Evolutionary conservation across 768 basidiomycete species (phyloP).

Genomic region (Rhodotorula sphaerocarpa): DNA sequence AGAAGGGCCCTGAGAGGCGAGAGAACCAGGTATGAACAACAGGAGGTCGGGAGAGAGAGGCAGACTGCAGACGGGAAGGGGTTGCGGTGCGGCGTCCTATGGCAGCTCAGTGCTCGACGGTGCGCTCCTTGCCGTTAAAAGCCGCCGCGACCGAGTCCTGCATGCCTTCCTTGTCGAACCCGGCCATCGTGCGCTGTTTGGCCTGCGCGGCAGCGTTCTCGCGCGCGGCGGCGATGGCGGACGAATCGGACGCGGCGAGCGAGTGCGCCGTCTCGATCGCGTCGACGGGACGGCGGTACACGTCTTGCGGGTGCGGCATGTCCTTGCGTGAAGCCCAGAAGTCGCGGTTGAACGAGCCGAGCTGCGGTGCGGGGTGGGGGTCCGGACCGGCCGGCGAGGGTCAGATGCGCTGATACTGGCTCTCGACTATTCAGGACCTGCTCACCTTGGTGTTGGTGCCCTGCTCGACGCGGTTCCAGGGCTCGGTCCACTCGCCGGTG

Average conservation of each 20-base stretch:
- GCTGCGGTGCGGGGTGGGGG: not conserved
- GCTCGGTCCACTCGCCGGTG: too few relatives aligned
- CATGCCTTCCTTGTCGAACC: not conserved
- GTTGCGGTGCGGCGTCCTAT: too few relatives aligned
- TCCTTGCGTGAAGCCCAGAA: slow-evolving; percentile 7
- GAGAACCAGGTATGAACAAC: too few relatives aligned
- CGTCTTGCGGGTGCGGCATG: not conserved
- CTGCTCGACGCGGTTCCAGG: slow-evolving; percentile 3
- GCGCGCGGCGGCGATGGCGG: not conserved
- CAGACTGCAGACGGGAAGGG: too few relatives aligned
- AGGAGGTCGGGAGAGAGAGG: too few relatives aligned
- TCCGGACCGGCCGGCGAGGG: not conserved
- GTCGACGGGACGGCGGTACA: not conserved
- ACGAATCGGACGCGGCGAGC: not conserved
- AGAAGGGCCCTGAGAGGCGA: too few relatives aligned
- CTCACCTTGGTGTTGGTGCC: slow-evolving; percentile 2
- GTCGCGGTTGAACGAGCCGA: not conserved
- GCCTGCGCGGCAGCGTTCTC: not conserved
- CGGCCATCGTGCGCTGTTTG: not conserved
- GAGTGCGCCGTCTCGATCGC: not conserved
- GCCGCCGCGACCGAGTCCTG: not conserved
- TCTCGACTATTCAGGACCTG: too few relatives aligned
- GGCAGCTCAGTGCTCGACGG: not conserved
- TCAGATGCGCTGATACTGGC: too few relatives aligned
- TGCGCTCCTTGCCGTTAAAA: not conserved